Percentiles rank a stretch among this genome's conserved stretches.
Evolutionary conservation across 805 yeast species (phyloP).

Genomic region (Saccharomyces mikatae): DNA sequence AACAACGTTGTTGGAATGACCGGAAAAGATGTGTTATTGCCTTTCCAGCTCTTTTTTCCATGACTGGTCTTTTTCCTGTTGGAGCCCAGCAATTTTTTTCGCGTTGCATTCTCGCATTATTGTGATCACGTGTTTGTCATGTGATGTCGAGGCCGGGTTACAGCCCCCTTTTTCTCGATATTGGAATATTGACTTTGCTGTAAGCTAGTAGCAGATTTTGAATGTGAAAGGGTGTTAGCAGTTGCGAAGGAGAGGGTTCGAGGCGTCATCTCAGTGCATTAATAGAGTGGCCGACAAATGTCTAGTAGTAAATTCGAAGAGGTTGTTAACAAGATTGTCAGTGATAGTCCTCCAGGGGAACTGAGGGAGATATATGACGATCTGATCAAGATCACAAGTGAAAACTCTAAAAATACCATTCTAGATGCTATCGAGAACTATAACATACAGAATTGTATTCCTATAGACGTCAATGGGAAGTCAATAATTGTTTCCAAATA

Average conservation of each 20-base stretch:
- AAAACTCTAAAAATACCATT: slow-evolving; percentile 30
- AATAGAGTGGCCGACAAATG: slow-evolving; percentile 1
- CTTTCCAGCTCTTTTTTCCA: background rate
- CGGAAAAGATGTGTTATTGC: background rate
- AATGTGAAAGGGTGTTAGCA: background rate
- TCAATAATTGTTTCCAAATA: slow-evolving; percentile 40
- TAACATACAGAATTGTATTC: slow-evolving; percentile 33
- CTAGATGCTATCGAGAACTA: slow-evolving; percentile 34
- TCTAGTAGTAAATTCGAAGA: slow-evolving; percentile 19
- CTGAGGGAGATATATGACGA: slow-evolving; percentile 32
- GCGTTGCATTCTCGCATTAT: background rate
- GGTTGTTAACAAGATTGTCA: slow-evolving; percentile 22
- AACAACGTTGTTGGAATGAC: background rate
- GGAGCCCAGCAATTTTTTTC: background rate
- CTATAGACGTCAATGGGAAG: slow-evolving; percentile 30
- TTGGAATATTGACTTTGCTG: background rate
- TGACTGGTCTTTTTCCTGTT: background rate
- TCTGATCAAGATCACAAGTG: slow-evolving; percentile 37
- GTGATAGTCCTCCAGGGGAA: slow-evolving; percentile 32
- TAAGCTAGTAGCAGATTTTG: background rate
- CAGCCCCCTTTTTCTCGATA: background rate
- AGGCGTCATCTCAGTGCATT: background rate
- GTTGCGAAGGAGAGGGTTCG: background rate
- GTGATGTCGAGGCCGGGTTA: background rate
- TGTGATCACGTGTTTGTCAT: background rate